Conservation (phyloP, 768 basidiomycete species). For the Lentinula detonsa region DNA sequence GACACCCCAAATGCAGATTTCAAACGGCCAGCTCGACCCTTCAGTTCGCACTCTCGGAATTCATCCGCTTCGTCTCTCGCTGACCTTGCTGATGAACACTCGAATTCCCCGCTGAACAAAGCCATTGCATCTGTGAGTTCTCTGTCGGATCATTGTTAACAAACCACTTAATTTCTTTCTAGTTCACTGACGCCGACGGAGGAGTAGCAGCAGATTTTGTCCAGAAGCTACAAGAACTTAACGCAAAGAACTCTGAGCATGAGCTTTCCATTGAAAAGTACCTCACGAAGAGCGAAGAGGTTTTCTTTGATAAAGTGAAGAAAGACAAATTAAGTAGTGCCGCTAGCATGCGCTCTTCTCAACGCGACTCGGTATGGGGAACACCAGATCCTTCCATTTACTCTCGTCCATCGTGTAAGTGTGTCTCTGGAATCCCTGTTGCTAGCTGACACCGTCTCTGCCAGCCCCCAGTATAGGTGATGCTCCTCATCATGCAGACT, state of each 20-base stretch:
- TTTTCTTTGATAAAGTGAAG: constrained; percentile 87
- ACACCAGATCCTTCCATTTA: constrained; percentile 56
- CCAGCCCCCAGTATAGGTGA: constrained; percentile 44
- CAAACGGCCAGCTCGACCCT: constrained; percentile 58
- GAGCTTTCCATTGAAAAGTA: constrained; percentile 92
- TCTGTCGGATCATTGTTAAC: neutral
- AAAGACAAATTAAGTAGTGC: constrained; percentile 85
- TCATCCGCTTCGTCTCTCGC: constrained; percentile 90
- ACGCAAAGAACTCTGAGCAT: constrained; percentile 83
- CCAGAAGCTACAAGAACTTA: constrained; percentile 73
- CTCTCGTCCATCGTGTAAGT: constrained; percentile 73
- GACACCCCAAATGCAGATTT: constrained; percentile 40
- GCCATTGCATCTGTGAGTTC: constrained; percentile 64
- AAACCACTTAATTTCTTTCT: constrained; percentile 3
- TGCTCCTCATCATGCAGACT: constrained; percentile 35
- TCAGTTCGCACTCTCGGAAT: constrained; percentile 73
- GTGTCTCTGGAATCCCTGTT: neutral
- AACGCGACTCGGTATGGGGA: constrained; percentile 80
- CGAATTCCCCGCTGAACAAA: constrained; percentile 88
- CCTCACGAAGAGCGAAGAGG: constrained; percentile 87
- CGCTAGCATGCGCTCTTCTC: constrained; percentile 73
- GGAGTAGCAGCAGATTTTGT: constrained; percentile 90
- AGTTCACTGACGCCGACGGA: constrained; percentile 94
- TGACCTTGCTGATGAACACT: constrained; percentile 88
- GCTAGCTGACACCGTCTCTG: neutral